Base-by-base conservation (phyloP, 1,284 basidiomycete species). In the Butyriboletus appendiculatus region DNA sequence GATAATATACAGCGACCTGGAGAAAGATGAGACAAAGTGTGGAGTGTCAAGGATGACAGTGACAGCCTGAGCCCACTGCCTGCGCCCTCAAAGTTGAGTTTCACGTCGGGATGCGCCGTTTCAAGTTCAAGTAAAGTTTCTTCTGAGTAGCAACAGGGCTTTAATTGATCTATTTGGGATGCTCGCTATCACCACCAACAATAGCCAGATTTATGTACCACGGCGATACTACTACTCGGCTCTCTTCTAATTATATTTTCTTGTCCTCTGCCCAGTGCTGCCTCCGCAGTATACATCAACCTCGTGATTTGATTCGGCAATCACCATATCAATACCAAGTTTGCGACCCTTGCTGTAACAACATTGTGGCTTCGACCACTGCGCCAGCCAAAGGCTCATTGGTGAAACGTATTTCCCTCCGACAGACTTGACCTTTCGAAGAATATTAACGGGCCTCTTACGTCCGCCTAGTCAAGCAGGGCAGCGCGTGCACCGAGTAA, bases 111-210 rank as follows among this genome's bases (percentile, higher is more conserved):
- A n/a, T 12, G 43, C 60, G 46, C 47, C 60, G 46, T 46, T 58
- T 61, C 47, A 15, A 53, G 61, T 58, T 61, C 47, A 15, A 53
- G 61, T 37, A 48, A 49, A 59, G n/a, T 10, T 20, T 16, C 37
- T 20, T 6, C 26, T 18, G 8, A 48, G 34, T 8, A 22, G 4
- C 22, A 22, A n/a, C n/a, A 22, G 22, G 26, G 26, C 26, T 26
- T 28, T 11, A 55, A 57, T 30, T 18, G 53, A 55, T 5, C 20
- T 16, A 33, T 11, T 38, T 16, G 20, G 51, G 34, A 35, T 32
- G 6, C 38, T 24, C 22, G n/a, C 30, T 26, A 11, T 8, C 30
- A 55, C 24, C 33, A 50, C 39, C 15, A 50, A 30, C 8, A 20
- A 43, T n/a, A 32, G 16, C 35, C 24, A 5, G 12, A 52, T 42